Conservation (phyloP, 805 yeast species). For the Candida succiphila region DNA sequence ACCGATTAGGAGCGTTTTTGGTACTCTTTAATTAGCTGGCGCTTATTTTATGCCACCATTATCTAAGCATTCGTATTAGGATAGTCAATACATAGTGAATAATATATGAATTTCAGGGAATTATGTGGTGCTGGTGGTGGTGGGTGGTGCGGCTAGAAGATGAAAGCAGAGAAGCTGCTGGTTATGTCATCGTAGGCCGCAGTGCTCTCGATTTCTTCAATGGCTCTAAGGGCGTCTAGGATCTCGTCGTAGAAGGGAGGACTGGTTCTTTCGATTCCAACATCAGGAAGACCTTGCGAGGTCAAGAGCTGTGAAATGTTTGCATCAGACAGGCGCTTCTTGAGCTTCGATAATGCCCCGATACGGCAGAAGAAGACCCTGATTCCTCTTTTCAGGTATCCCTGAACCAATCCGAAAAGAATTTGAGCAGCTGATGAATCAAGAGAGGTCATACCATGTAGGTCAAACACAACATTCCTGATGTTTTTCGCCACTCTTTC, state of each 20-base stretch:
- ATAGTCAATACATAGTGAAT: no score
- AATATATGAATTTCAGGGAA: no score
- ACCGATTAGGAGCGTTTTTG: no score
- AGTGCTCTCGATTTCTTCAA: conserved; percentile 25
- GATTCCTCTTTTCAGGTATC: conserved; percentile 45
- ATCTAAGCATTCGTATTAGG: no score
- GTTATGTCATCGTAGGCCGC: conserved; percentile 6
- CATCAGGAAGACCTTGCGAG: conserved; percentile 12
- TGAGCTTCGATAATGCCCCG: conserved; percentile 34
- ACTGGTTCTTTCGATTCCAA: conserved; percentile 21
- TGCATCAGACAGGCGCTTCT: conserved; percentile 39
- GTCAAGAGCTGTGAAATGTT: conserved; percentile 38
- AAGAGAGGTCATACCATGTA: conserved; percentile 72
- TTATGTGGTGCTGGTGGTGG: no score
- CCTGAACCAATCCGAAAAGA: conserved; percentile 45
- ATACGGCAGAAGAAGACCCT: conserved; percentile 54
- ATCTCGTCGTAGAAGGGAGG: conserved; percentile 40
- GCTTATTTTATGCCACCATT: no score
- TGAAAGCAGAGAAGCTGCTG: conserved; percentile 7
- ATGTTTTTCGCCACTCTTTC: conserved; percentile 31
- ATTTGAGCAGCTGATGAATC: conserved; percentile 78
- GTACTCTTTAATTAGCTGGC: no score
- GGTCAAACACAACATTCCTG: conserved; percentile 59
- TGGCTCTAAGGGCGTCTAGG: conserved; percentile 43
- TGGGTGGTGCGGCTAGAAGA: no score